These are phyloP conservation scores for Dactylellina parvicollis DNA, from an alignment of 2,329 filamentous ascomycete genomes.

Conservation along the genomic window DNA sequence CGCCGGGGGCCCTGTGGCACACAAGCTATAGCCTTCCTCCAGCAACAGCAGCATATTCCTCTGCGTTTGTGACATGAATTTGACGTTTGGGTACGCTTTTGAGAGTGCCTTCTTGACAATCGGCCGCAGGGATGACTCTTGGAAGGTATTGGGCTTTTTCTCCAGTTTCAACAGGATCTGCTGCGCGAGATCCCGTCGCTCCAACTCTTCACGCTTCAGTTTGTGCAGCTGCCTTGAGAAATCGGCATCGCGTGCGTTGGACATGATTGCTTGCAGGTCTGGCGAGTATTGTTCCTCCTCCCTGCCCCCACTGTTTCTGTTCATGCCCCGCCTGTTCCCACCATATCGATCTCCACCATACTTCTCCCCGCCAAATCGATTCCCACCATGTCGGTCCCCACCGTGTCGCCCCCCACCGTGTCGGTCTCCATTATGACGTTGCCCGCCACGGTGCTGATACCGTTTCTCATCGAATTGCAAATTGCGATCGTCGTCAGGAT, in stretches of 20 bases:
- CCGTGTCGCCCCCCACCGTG: background rate
- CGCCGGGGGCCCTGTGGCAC: conserved; percentile 54
- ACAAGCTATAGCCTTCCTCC: conserved; percentile 55
- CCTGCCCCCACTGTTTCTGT: conserved; percentile 5
- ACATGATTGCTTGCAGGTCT: conserved; percentile 42
- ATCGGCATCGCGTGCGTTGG: conserved; percentile 33
- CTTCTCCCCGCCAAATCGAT: background rate
- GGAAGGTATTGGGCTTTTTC: conserved; percentile 33
- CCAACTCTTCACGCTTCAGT: conserved; percentile 41
- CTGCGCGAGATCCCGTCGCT: conserved; percentile 31
- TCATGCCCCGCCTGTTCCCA: background rate
- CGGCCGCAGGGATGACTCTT: conserved; percentile 53
- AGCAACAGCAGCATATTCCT: conserved; percentile 54
- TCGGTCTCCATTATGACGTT: background rate
- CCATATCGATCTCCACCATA: background rate
- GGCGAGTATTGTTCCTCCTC: conserved; percentile 5
- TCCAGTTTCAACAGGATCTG: conserved; percentile 21
- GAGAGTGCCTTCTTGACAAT: conserved; percentile 55
- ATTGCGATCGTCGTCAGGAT: conserved; percentile 34
- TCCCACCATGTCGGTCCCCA: background rate
- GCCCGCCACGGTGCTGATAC: conserved; percentile 9
- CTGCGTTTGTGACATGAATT: conserved; percentile 53
- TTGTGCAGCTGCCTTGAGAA: conserved; percentile 46
- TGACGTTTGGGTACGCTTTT: conserved; percentile 55
- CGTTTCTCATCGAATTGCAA: conserved; percentile 22